phyloP scores from a whole-genome alignment of 169 alveolate genomes.

The Besnoitia besnoiti region DNA sequence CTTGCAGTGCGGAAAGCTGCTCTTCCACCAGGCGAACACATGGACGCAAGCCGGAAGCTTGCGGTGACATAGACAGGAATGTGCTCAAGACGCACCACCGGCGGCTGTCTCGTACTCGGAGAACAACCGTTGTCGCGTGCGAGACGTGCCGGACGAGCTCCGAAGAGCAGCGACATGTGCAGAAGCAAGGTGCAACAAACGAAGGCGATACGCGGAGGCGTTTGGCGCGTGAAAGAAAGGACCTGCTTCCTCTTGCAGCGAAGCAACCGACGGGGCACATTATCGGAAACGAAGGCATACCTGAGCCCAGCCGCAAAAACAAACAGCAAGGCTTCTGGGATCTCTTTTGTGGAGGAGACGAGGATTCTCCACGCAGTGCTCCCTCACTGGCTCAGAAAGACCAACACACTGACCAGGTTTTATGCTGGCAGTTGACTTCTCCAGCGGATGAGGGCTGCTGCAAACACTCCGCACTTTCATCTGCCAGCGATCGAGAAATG shows the following conservation, averaged over 20 bases:
- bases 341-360: too few species aligned
- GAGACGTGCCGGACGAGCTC: constrained; percentile 7
- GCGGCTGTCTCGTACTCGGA: background rate
- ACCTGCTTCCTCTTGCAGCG: background rate
- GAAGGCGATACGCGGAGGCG: background rate
- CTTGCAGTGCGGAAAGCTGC: background rate
- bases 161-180: background rate
- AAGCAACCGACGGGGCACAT: background rate
- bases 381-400: too few species aligned
- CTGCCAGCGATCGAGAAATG: background rate
- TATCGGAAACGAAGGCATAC: too few species aligned
- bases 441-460: too few species aligned
- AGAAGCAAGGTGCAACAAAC: background rate
- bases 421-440: too few species aligned
- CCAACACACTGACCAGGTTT: too few species aligned
- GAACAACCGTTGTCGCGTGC: background rate
- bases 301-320: too few species aligned
- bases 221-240: background rate
- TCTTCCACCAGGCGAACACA: background rate
- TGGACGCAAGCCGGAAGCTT: background rate
- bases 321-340: too few species aligned
- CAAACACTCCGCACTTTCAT: background rate
- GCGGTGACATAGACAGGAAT: background rate
- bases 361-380: too few species aligned
- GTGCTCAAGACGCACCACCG: background rate